Evolutionary conservation across 768 basidiomycete species (phyloP).

Genomic region (Kondoa malvinella): DNA sequence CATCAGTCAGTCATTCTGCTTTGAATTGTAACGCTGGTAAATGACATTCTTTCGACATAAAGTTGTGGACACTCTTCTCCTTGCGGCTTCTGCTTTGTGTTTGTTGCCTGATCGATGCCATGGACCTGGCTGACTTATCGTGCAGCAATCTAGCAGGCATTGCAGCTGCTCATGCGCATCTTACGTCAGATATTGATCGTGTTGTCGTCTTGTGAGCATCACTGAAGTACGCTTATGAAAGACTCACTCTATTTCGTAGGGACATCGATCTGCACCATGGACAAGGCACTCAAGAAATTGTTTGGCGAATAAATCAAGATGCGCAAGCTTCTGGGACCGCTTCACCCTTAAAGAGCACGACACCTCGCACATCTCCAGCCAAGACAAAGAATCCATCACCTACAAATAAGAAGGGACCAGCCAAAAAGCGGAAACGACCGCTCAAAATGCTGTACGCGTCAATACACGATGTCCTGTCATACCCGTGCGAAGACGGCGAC

Average conservation of each 20-base stretch:
- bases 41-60: too few relatives aligned
- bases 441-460: slow-evolving; percentile 70
- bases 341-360: slow-evolving; percentile 2
- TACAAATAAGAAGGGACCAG: slow-evolving; percentile 23
- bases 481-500: slow-evolving; percentile 54
- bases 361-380: slow-evolving; percentile 18
- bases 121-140: not conserved
- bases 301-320: slow-evolving; percentile 60
- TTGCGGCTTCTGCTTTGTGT: slow-evolving; percentile 78
- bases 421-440: slow-evolving; percentile 33
- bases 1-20: too few relatives aligned
- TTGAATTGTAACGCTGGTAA: too few relatives aligned
- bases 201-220: slow-evolving; percentile 47
- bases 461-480: slow-evolving; percentile 64
- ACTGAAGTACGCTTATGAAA: not conserved
- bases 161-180: slow-evolving; percentile 75
- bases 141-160: slow-evolving; percentile 64
- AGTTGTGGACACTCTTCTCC: slow-evolving; percentile 36
- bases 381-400: slow-evolving; percentile 3
- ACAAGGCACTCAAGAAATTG: slow-evolving; percentile 68
- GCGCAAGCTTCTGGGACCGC: slow-evolving; percentile 13
- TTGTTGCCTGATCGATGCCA: not conserved
- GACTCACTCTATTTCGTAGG: not conserved
- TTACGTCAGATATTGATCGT: slow-evolving; percentile 57
- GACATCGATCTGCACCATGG: slow-evolving; percentile 90